These are phyloP conservation scores for Cyberlindnera veronae DNA, from an alignment of 805 yeast genomes.

Conservation along the genomic window DNA sequence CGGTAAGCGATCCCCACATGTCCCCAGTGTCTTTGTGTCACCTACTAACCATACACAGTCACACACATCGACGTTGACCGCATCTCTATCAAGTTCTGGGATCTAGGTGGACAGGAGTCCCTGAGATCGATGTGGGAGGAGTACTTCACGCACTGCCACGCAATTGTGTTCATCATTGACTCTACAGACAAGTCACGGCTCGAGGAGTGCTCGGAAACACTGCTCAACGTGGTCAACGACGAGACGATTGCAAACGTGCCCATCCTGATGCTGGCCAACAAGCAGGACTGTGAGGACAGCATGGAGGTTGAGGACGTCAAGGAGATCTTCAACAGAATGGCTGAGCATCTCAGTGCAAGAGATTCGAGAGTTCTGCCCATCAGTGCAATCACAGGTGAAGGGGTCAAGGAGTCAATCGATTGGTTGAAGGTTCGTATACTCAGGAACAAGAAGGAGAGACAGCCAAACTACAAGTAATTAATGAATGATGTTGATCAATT, in stretches of 20 bases:
- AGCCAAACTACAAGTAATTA: constrained; percentile 31
- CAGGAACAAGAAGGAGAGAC: constrained; percentile 36
- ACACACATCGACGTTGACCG: constrained; percentile 38
- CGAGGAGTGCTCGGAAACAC: constrained; percentile 73
- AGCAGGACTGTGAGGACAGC: constrained; percentile 75
- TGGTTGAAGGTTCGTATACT: constrained; percentile 79
- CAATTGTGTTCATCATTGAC: constrained; percentile 88
- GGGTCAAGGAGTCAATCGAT: constrained; percentile 81
- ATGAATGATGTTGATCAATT: no score
- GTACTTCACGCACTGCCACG: constrained; percentile 84
- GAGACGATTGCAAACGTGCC: constrained; percentile 70
- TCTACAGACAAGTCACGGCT: constrained; percentile 81
- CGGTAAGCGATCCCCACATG: constrained; percentile 26
- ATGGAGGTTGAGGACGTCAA: constrained; percentile 77
- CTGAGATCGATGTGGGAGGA: constrained; percentile 83
- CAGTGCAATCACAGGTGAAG: constrained; percentile 75
- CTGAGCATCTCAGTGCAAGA: constrained; percentile 83
- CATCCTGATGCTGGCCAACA: constrained; percentile 90
- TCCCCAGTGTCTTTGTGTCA: not conserved
- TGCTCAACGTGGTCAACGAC: constrained; percentile 53
- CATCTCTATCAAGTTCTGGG: constrained; percentile 77
- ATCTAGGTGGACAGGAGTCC: constrained; percentile 92
- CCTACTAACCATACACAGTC: constrained; percentile 15
- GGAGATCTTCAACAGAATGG: constrained; percentile 76
- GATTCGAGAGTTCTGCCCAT: constrained; percentile 89